These are phyloP conservation scores for Eucalyptus regnans DNA, from an alignment of 345 rosid genomes.

Conservation along the genomic window DNA sequence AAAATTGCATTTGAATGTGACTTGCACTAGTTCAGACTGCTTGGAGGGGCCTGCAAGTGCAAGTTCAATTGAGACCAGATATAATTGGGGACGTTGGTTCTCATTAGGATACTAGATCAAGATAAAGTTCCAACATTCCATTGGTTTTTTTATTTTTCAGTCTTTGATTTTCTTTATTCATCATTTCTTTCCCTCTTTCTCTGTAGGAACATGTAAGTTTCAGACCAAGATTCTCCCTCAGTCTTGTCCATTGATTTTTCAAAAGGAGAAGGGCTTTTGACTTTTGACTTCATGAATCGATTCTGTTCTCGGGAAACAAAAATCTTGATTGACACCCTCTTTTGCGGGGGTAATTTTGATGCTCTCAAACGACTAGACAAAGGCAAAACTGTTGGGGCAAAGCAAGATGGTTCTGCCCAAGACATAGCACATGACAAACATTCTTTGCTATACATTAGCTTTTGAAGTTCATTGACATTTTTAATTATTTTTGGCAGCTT, in stretches of 20 bases:
- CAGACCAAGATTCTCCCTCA: neutral
- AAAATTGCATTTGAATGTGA: neutral
- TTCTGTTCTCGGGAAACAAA: neutral
- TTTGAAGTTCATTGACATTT: neutral
- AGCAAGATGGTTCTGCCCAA: neutral
- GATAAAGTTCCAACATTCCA: neutral
- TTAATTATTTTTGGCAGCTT: neutral
- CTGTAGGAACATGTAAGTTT: neutral
- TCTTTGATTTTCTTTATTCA: neutral
- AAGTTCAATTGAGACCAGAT: neutral
- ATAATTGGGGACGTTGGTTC: neutral
- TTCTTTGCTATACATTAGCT: neutral
- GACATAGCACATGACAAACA: neutral
- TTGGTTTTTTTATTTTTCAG: neutral
- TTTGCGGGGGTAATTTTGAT: neutral
- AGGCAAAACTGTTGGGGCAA: neutral
- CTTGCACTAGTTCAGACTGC: neutral
- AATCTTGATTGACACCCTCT: neutral
- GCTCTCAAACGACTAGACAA: neutral
- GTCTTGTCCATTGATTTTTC: neutral
- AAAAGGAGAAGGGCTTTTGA: neutral
- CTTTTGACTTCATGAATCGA: neutral
- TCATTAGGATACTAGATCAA: neutral
- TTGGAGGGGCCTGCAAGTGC: neutral
- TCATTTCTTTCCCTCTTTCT: neutral